These are phyloP conservation scores for Saccharomyces uvarum DNA, from an alignment of 1,139 yeast genomes.

Conservation along the genomic window DNA sequence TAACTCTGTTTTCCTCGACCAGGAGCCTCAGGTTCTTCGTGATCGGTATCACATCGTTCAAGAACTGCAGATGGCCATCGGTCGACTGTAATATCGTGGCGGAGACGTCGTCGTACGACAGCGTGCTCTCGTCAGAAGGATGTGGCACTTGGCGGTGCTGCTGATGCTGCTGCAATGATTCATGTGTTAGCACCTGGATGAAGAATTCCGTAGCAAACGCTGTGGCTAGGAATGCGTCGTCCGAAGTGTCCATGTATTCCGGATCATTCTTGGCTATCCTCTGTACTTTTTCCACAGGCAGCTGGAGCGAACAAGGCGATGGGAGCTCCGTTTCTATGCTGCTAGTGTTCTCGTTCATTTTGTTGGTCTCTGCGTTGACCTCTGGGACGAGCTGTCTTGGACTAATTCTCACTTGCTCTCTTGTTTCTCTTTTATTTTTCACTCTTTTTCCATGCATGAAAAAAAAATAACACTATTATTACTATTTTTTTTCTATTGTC, in stretches of 20 bases:
- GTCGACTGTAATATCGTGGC: slow-evolving; percentile 46
- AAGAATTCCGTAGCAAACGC: slow-evolving; percentile 86
- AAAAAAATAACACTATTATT: not conserved
- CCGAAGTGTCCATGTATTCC: slow-evolving; percentile 68
- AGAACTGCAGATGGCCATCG: slow-evolving; percentile 59
- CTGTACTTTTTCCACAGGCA: slow-evolving; percentile 77
- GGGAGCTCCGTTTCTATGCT: not conserved
- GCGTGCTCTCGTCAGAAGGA: slow-evolving; percentile 11
- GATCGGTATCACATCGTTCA: slow-evolving; percentile 58
- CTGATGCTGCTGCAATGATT: slow-evolving; percentile 44
- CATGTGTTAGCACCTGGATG: slow-evolving; percentile 70
- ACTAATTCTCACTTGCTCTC: not conserved
- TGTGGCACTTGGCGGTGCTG: not conserved
- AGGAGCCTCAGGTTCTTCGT: slow-evolving; percentile 45
- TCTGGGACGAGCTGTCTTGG: not conserved
- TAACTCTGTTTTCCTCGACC: slow-evolving; percentile 37
- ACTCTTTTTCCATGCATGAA: not conserved
- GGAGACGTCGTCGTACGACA: slow-evolving; percentile 62
- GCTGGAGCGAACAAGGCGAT: slow-evolving; percentile 13
- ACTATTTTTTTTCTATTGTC: not conserved
- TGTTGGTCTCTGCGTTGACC: not conserved
- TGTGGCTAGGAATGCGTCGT: slow-evolving; percentile 71
- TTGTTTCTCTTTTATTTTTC: not conserved
- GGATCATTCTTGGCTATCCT: slow-evolving; percentile 83
- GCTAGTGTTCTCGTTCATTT: not conserved